Conservation (phyloP, 2,329 filamentous ascomycete species). For the Colletotrichum sp. region DNA sequence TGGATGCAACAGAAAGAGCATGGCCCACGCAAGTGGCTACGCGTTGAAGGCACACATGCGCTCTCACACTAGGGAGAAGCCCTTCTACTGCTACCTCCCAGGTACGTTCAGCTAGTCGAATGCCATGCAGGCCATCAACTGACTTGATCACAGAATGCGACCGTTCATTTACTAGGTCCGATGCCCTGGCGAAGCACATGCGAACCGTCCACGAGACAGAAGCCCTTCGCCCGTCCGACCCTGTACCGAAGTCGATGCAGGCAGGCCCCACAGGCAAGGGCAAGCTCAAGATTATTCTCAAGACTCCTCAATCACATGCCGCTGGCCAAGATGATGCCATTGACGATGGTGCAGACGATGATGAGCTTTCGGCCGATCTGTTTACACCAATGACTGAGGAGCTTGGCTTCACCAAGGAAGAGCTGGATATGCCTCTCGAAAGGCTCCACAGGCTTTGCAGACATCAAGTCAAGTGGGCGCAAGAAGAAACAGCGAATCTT, state of each 20-base stretch:
- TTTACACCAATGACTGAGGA: conserved; percentile 60
- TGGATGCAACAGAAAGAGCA: conserved; percentile 85
- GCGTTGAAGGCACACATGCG: conserved; percentile 97
- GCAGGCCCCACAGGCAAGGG: conserved; percentile 47
- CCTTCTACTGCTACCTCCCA: conserved; percentile 94
- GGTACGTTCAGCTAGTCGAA: conserved; percentile 56
- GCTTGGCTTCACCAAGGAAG: conserved; percentile 67
- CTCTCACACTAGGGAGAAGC: conserved; percentile 97
- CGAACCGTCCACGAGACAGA: conserved; percentile 98
- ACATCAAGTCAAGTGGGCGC: conserved; percentile 74
- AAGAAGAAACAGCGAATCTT: conserved; percentile 68
- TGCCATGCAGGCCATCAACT: conserved; percentile 5
- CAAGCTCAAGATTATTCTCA: conserved; percentile 68
- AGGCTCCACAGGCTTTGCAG: conserved; percentile 72
- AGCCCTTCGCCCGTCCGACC: conserved; percentile 79
- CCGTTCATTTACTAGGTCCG: conserved; percentile 92
- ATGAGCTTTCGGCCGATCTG: conserved; percentile 62
- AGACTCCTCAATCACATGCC: conserved; percentile 61
- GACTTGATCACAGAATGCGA: conserved; percentile 76
- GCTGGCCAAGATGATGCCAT: conserved; percentile 58
- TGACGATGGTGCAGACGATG: conserved; percentile 59
- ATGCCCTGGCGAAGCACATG: conserved; percentile 97
- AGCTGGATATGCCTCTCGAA: conserved; percentile 63
- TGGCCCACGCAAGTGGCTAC: conserved; percentile 93
- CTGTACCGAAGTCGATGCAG: conserved; percentile 73